Evolutionary conservation across 192 early-diverging fungal genomes (phyloP), one percentile per base, ranked within the genome.

Genomic region (Backusella mclennaniae): DNA sequence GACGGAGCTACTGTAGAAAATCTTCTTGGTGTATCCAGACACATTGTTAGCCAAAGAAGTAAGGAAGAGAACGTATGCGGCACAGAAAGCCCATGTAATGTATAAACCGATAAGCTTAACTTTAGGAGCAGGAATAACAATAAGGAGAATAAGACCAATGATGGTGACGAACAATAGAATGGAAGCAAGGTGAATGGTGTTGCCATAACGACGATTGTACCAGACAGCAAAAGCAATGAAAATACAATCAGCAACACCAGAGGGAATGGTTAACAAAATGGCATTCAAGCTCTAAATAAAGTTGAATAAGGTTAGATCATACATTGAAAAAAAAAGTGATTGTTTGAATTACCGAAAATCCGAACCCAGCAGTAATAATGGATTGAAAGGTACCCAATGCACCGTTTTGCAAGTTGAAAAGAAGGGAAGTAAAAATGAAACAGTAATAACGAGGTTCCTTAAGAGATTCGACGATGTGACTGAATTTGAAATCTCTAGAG

Each of bases 11-110:
- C 63, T 76, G 63, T 76, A 76, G 36, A 80, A 76, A n/a, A 73
- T 41, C 49, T 80, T 80, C 41, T 80, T 80, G 17, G 79, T 80
- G 53, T 80, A 80, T 11, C 79, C 79, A 35, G 70, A 38, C 2
- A 76, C 75, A 35, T 80, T 80, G 19, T 76, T 73, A 31, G 73
- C n/a, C 14, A 80, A n/a, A 49, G 74, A 72, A 15, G 59, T 73
- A 33, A 80, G 35, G 26, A 80, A 56, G n/a, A 80, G 36, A 35
- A 67, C 52, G 72, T 73, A 80, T 4, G 70, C 39, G 23, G 73
- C 44, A 33, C 66, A 70, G 26, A 59, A 80, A 19, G 59, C 19
- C 74, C 75, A 80, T 23, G 53, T 52, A 36, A 75, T n/a, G 21
- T 76, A 80, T 56, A 80, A 75, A 76, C 79, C 79, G 9, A 76